A percentile compares a stretch with the other conserved stretches of the same genome.
Evolutionary conservation across 768 basidiomycete genomes (phyloP).

Genomic region (Agaricus blazei): DNA sequence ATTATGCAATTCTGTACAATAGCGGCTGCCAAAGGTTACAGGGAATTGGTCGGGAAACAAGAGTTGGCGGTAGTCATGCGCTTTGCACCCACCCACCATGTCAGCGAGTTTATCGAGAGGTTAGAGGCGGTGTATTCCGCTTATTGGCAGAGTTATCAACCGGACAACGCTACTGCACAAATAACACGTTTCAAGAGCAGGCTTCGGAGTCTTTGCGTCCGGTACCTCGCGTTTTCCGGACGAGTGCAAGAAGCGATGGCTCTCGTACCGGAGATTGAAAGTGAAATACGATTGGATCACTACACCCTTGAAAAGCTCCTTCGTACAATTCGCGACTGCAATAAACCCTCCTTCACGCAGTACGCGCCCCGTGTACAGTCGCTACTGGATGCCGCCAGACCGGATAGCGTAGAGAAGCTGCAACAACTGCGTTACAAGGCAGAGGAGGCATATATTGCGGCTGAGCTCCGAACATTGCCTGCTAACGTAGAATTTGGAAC

Average conservation of each 20-base stretch:
- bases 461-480: not conserved
- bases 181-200: constrained; percentile 12
- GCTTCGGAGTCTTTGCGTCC: constrained; percentile 35
- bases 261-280: constrained; percentile 34
- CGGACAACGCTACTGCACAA: constrained; percentile 3
- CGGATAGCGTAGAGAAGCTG: not conserved
- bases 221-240: constrained; percentile 32
- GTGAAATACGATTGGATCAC: constrained; percentile 25
- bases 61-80: constrained; percentile 37
- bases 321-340: constrained; percentile 16
- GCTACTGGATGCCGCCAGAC: constrained; percentile 11
- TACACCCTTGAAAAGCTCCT: constrained; percentile 33
- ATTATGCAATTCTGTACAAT: constrained; percentile 27
- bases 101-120: constrained; percentile 34
- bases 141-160: constrained; percentile 15
- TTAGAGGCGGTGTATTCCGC: constrained; percentile 19
- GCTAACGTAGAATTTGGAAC: not conserved
- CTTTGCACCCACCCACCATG: constrained; percentile 30
- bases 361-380: constrained; percentile 15
- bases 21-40: constrained; percentile 35
- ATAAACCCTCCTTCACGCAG: constrained; percentile 1
- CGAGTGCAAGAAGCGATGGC: constrained; percentile 36
- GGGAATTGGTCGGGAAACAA: constrained; percentile 12
- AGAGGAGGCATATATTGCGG: not conserved
- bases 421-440: not conserved